Base-by-base conservation (phyloP, 768 basidiomycete genomes). In the Russula virescens region DNA sequence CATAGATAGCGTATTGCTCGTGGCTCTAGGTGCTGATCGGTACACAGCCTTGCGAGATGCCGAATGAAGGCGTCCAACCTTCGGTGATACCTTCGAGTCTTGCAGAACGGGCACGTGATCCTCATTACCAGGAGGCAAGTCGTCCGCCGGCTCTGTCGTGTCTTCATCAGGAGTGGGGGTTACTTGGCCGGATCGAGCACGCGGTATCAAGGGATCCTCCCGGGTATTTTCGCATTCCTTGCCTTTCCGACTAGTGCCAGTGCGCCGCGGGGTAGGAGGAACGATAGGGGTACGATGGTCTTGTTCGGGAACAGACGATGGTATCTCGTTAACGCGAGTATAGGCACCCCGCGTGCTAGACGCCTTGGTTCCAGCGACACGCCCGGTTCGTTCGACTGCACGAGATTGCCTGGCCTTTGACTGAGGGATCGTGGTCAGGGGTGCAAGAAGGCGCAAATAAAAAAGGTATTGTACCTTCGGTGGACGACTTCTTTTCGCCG, bases 261-360 rank as follows among this genome's bases (percentile, higher is more conserved):
- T 57, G 16, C 54, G 46, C 4, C 47, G 61, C 1, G 56, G 45
- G 50, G 63, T 68, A 7, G 66, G 47, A 38, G 51, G 43, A 23
- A 48, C 47, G 19, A 26, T 5, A 9, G 45, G 10, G n/a, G 48
- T 1, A 7, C 42, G 63, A 19, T 70, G 68, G 47, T 83, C 82
- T 69, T 86, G 81, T 43, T 81, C 79, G 3, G 85, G 84, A 48
- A 82, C 73, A 19, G 86, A 88, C 0, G 85, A 86, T 7, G 85
- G 85, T 14, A 62, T 52, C 25, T 62, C 61, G 5, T 57, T 62
- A 21, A 34, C 61, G 21, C 23, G 43, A 28, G 25, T 14, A n/a
- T 16, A 2, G 8, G n/a, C 35, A 40, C 50, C 35, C 40, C 51
- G 62, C 16, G n/a, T 48, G 40, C 2, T 23, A 10, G 51, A 42